These are phyloP conservation scores for Dovyalis caffra DNA, from an alignment of 345 rosid genomes.

Conservation along the genomic window DNA sequence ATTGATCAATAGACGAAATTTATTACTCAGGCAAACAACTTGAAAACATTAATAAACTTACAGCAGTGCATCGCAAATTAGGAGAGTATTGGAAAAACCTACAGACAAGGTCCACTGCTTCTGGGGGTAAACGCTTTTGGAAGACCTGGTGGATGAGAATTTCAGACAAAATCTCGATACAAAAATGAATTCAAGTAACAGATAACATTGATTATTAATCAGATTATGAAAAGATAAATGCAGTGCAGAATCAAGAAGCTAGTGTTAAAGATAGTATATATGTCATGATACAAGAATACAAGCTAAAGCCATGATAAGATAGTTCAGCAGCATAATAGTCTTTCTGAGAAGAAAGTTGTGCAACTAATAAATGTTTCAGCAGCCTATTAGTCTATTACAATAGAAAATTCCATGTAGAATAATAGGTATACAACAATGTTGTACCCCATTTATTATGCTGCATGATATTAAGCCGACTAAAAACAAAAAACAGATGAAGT, in stretches of 20 bases:
- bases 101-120: constrained; percentile 96
- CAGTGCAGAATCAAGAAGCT: neutral
- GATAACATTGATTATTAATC: neutral
- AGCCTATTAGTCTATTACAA: neutral
- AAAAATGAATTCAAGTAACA: neutral
- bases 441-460: neutral
- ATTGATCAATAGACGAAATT: neutral
- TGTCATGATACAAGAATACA: neutral
- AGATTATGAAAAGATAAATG: neutral
- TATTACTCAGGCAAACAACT: constrained; percentile 1
- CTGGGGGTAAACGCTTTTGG: constrained; percentile 91
- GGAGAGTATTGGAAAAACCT: constrained; percentile 97
- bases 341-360: neutral
- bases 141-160: constrained; percentile 46
- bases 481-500: neutral
- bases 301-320: neutral
- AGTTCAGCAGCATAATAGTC: neutral
- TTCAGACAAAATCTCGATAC: neutral
- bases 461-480: neutral
- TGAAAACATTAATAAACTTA: constrained; percentile 37
- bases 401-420: neutral
- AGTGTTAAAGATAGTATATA: neutral
- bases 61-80: constrained; percentile 93
- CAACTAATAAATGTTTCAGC: neutral
- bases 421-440: neutral